Percentiles rank a stretch among this genome's conserved stretches.
Conservation (phyloP, 371 early-diverging fungal species). For the Mucor sp. region DNA sequence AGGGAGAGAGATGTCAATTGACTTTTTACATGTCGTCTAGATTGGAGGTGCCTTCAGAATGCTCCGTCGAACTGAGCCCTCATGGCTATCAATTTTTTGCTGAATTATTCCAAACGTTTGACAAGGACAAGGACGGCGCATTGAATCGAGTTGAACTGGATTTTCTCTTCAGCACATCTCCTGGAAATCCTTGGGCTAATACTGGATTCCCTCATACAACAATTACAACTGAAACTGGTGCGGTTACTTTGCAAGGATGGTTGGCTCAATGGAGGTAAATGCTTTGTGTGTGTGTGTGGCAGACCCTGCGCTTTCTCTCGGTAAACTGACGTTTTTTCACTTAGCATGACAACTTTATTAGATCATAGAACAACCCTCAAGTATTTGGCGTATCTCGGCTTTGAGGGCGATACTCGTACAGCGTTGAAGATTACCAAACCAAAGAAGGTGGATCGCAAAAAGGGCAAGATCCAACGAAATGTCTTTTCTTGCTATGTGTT, state of each 20-base stretch:
- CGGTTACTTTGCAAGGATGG: constrained; percentile 94
- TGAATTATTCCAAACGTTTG: constrained; percentile 90
- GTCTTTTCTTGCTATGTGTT: constrained; percentile 94
- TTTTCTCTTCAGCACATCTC: constrained; percentile 84
- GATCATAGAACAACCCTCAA: constrained; percentile 86
- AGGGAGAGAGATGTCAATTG: neutral
- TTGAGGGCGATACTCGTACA: constrained; percentile 75
- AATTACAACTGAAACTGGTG: constrained; percentile 84
- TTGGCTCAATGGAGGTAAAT: constrained; percentile 87
- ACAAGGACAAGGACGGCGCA: constrained; percentile 96
- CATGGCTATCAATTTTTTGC: constrained; percentile 95
- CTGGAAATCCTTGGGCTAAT: constrained; percentile 88
- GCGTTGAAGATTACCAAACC: constrained; percentile 72
- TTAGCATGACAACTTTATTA: constrained; percentile 91
- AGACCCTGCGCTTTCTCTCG: neutral
- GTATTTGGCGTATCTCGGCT: constrained; percentile 96
- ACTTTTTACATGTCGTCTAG: constrained; percentile 38
- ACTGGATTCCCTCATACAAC: constrained; percentile 91
- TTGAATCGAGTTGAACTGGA: constrained; percentile 83
- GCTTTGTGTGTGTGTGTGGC: neutral
- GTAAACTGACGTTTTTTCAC: constrained; percentile 15
- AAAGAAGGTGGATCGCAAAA: constrained; percentile 70
- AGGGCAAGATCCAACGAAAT: constrained; percentile 83
- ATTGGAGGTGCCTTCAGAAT: constrained; percentile 85
- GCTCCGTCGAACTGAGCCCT: constrained; percentile 92